phyloP scores from a whole-genome alignment of 345 rosid species.

The Aquilaria yunnanensis region DNA sequence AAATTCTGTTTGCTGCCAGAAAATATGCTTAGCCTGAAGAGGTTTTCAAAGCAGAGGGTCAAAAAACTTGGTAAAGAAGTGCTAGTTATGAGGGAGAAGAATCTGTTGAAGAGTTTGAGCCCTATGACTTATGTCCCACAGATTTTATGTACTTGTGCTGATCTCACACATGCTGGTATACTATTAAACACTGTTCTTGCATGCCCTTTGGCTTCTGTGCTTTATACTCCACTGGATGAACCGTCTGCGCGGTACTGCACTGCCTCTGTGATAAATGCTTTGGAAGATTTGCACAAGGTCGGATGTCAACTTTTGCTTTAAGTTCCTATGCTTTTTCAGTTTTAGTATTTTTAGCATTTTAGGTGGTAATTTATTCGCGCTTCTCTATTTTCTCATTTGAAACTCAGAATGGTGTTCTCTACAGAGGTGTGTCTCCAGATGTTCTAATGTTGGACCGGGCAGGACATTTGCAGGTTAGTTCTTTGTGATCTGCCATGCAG shows the following conservation, averaged over 20 bases:
- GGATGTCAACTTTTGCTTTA: conserved; percentile 10
- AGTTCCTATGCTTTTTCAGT: conserved; percentile 4
- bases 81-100: conserved; percentile 75
- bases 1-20: conserved; percentile 31
- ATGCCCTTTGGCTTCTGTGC: conserved; percentile 77
- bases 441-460: conserved; percentile 79
- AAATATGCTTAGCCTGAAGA: conserved; percentile 65
- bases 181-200: conserved; percentile 66
- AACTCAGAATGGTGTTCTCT: conserved; percentile 68
- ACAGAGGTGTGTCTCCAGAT: conserved; percentile 84
- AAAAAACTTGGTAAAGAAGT: conserved; percentile 79
- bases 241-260: conserved; percentile 65
- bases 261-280: conserved; percentile 64
- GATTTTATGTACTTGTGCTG: conserved; percentile 64
- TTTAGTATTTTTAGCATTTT: neutral
- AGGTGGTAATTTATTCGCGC: conserved; percentile 1
- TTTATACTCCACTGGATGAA: conserved; percentile 69
- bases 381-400: conserved; percentile 17
- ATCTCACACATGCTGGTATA: conserved; percentile 58
- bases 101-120: conserved; percentile 57
- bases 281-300: conserved; percentile 81
- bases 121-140: conserved; percentile 64
- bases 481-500: neutral
- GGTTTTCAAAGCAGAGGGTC: conserved; percentile 78
- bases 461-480: conserved; percentile 74